Percentiles rank a stretch among this genome's conserved stretches.
phyloP scores from a whole-genome alignment of 1,284 basidiomycete genomes.

The Cystobasidium slooffiae region DNA sequence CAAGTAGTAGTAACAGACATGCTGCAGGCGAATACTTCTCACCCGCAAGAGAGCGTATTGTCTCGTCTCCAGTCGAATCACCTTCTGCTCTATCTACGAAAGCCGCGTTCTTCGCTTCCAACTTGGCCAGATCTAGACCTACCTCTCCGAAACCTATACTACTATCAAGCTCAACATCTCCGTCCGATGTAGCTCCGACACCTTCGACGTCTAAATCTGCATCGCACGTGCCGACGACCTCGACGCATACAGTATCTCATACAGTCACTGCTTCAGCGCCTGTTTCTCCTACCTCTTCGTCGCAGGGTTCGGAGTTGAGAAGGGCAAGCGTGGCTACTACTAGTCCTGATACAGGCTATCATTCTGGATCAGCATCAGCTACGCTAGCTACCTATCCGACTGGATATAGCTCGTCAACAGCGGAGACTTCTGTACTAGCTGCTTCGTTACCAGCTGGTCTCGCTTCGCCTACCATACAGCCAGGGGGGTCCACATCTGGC shows the following conservation, averaged over 20 bases:
- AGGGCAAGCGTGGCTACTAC: neutral
- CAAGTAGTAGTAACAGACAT: neutral
- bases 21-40: neutral
- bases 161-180: neutral
- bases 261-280: neutral
- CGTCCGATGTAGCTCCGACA: neutral
- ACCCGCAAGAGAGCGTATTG: conserved; percentile 17
- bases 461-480: neutral
- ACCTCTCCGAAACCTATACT: conserved; percentile 30
- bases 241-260: neutral
- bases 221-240: neutral
- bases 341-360: neutral
- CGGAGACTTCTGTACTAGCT: conserved; percentile 13
- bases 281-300: neutral
- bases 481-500: neutral
- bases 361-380: neutral
- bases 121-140: conserved; percentile 36
- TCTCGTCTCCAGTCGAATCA: conserved; percentile 4
- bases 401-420: neutral
- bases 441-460: conserved; percentile 5
- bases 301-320: neutral
- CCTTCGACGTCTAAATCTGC: neutral
- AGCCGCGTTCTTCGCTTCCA: conserved; percentile 16
- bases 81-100: conserved; percentile 8
- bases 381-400: neutral